Percentiles rank a stretch among this genome's conserved stretches.
These are phyloP conservation scores for Auricularia cornea DNA, from an alignment of 768 basidiomycete species.

Conservation along the genomic window DNA sequence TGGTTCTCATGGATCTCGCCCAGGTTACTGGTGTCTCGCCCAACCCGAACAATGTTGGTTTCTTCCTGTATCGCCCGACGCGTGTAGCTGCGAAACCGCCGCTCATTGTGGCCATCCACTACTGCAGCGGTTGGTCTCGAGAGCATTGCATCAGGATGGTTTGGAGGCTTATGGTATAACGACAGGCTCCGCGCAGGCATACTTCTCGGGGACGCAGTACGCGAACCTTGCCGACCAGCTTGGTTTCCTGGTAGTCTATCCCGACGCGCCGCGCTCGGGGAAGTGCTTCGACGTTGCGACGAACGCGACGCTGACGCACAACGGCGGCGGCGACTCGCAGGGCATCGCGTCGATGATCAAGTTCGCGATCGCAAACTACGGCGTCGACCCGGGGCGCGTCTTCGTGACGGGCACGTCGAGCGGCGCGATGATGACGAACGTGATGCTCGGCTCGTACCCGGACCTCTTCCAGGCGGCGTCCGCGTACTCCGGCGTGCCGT, in stretches of 20 bases:
- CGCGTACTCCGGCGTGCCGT: slow-evolving; percentile 45
- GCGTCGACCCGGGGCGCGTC: slow-evolving; percentile 37
- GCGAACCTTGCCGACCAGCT: slow-evolving; percentile 41
- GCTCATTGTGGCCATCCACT: slow-evolving; percentile 39
- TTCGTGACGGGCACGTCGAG: slow-evolving; percentile 45
- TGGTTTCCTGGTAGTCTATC: slow-evolving; percentile 46
- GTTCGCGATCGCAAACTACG: slow-evolving; percentile 40
- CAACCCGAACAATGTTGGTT: slow-evolving; percentile 45
- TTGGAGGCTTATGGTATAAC: neutral
- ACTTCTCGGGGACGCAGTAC: slow-evolving; percentile 41
- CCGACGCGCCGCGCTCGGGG: slow-evolving; percentile 25
- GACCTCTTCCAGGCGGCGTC: slow-evolving; percentile 43
- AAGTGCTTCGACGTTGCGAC: slow-evolving; percentile 49
- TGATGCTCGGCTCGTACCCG: slow-evolving; percentile 45
- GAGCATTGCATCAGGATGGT: too few species aligned
- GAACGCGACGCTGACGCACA: slow-evolving; percentile 43
- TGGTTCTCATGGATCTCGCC: neutral
- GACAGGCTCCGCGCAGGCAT: slow-evolving; percentile 42
- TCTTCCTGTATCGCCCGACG: slow-evolving; percentile 39
- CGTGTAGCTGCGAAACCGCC: slow-evolving; percentile 31
- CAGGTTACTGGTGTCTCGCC: slow-evolving; percentile 9
- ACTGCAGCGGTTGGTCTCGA: slow-evolving; percentile 25
- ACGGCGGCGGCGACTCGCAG: slow-evolving; percentile 47
- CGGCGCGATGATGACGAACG: slow-evolving; percentile 55
- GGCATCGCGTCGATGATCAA: slow-evolving; percentile 40